Evolutionary conservation across 495 filamentous ascomycete species (phyloP).

Genomic region (Xylaria telfairii): DNA sequence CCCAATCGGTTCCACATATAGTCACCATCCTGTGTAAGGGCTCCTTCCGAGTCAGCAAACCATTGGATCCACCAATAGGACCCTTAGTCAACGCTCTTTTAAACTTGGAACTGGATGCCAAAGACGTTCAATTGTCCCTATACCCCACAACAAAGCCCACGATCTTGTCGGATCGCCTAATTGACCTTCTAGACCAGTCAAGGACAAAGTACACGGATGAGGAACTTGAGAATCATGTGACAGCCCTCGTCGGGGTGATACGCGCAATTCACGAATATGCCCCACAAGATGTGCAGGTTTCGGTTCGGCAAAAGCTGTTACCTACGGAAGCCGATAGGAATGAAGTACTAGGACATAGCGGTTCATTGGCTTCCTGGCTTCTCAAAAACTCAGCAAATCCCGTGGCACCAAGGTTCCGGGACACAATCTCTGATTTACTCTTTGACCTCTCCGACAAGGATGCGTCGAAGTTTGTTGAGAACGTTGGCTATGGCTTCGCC

Average conservation of each 20-base stretch:
- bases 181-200: conserved; percentile 74
- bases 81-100: conserved; percentile 80
- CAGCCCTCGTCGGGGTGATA: conserved; percentile 75
- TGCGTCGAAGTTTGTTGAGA: conserved; percentile 72
- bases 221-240: conserved; percentile 70
- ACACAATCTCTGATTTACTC: conserved; percentile 77
- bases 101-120: conserved; percentile 69
- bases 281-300: conserved; percentile 62
- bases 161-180: conserved; percentile 68
- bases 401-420: conserved; percentile 69
- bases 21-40: conserved; percentile 68
- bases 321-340: conserved; percentile 82
- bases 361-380: conserved; percentile 77
- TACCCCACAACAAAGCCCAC: conserved; percentile 72
- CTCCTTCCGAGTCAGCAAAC: conserved; percentile 40
- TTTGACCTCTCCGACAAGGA: conserved; percentile 86
- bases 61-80: conserved; percentile 54
- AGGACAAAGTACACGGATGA: conserved; percentile 64
- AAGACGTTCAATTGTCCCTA: conserved; percentile 49
- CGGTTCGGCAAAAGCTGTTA: conserved; percentile 72
- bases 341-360: conserved; percentile 75
- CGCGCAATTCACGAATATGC: conserved; percentile 76
- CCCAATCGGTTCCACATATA: conserved; percentile 70
- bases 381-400: conserved; percentile 81
- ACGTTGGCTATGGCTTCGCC: conserved; percentile 91